phyloP scores from a whole-genome alignment of 495 filamentous ascomycete genomes.

The Penicillium desertorum region DNA sequence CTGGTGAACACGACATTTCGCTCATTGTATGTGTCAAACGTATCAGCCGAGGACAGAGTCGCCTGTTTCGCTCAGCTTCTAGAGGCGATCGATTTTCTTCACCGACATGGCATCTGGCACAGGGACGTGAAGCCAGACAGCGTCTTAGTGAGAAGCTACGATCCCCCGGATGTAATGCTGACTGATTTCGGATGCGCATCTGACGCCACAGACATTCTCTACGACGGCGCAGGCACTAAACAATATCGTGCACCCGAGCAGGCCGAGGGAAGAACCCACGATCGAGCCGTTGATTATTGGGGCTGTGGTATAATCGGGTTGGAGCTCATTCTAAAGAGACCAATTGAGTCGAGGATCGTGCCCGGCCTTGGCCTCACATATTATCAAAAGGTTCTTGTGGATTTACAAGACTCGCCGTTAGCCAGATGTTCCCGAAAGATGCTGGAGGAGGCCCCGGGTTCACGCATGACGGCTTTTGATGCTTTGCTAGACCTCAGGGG shows the following conservation, averaged over 20 bases:
- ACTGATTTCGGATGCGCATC: conserved; percentile 8
- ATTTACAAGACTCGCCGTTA: background rate
- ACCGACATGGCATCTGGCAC: conserved; percentile 81
- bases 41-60: background rate
- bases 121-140: conserved; percentile 93
- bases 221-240: background rate
- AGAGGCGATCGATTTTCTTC: conserved; percentile 71
- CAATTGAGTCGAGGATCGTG: background rate
- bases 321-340: background rate
- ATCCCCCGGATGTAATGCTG: conserved; percentile 6
- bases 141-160: conserved; percentile 10
- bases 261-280: background rate
- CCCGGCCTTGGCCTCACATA: background rate
- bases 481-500: background rate
- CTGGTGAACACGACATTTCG: conserved; percentile 6
- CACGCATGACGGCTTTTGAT: background rate
- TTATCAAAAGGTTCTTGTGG: background rate
- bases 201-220: background rate
- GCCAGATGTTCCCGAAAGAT: background rate
- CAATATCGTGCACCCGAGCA: background rate
- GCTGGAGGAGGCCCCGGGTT: background rate
- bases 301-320: background rate
- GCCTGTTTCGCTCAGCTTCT: conserved; percentile 3
- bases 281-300: background rate
- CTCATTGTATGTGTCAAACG: conserved; percentile 1